Percentiles rank a stretch among this genome's conserved stretches.
These are phyloP conservation scores for Pistacia integerrima DNA, from an alignment of 345 rosid species.

Conservation along the genomic window DNA sequence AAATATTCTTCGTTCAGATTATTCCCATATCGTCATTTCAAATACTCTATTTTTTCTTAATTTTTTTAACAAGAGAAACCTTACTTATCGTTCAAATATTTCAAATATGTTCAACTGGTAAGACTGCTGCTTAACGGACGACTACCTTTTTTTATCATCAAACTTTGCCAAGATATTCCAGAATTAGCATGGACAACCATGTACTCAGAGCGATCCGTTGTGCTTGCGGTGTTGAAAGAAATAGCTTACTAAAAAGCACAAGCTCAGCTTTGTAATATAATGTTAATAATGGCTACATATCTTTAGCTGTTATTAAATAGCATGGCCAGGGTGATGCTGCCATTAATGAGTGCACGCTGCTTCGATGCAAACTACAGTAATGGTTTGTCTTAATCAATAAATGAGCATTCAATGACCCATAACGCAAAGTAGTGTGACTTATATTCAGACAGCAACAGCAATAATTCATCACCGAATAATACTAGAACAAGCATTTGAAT, in stretches of 20 bases:
- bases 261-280: neutral
- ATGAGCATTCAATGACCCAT: conserved; percentile 6
- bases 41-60: no score
- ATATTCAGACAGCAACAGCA: neutral
- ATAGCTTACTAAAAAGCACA: neutral
- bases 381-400: neutral
- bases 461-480: neutral
- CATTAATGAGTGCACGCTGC: neutral
- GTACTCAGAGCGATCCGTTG: neutral
- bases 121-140: no score
- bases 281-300: neutral
- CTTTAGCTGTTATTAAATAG: neutral
- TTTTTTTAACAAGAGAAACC: no score
- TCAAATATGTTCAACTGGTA: no score
- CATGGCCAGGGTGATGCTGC: neutral
- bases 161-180: neutral
- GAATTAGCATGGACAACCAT: no score
- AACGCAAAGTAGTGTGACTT: neutral
- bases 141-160: neutral
- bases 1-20: neutral
- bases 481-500: neutral
- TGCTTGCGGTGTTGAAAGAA: neutral
- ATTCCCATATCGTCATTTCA: neutral
- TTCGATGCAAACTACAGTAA: neutral
- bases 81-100: no score